Evolutionary conservation across 805 yeast genomes (phyloP).

Genomic region (Kazachstania taianensis): DNA sequence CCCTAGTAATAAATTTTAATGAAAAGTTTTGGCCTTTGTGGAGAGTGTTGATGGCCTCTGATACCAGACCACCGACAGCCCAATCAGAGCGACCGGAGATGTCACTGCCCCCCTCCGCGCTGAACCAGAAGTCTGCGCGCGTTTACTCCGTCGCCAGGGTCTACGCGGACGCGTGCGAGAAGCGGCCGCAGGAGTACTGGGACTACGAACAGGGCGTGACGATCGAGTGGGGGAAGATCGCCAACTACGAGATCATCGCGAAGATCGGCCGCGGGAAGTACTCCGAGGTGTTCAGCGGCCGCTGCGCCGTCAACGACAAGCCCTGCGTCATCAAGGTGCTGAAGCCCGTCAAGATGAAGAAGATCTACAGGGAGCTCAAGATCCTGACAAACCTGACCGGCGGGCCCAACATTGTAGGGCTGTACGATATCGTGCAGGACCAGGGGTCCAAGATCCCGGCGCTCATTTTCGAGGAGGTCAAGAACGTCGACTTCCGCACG

Average conservation of each 20-base stretch:
- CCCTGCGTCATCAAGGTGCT: slow-evolving; percentile 81
- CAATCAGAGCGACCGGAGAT: slow-evolving; percentile 6
- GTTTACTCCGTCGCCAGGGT: slow-evolving; percentile 60
- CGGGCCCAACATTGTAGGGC: slow-evolving; percentile 70
- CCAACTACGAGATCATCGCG: slow-evolving; percentile 73
- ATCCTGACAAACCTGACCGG: slow-evolving; percentile 75
- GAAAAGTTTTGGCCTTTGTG: no score
- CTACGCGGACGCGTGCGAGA: slow-evolving; percentile 67
- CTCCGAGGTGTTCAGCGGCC: slow-evolving; percentile 86
- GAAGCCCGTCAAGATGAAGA: slow-evolving; percentile 88
- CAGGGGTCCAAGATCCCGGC: slow-evolving; percentile 80
- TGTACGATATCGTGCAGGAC: slow-evolving; percentile 82
- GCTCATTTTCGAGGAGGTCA: slow-evolving; percentile 72
- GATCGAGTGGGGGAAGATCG: slow-evolving; percentile 76
- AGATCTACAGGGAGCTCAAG: slow-evolving; percentile 83
- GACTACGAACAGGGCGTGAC: slow-evolving; percentile 61
- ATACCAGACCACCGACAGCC: no score
- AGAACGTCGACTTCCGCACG: slow-evolving; percentile 78
- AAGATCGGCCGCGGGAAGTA: slow-evolving; percentile 90
- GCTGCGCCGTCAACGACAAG: slow-evolving; percentile 48
- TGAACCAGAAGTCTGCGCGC: slow-evolving; percentile 26
- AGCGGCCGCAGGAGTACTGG: slow-evolving; percentile 77
- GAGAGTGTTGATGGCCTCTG: no score
- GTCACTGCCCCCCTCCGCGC: slow-evolving; percentile 28
- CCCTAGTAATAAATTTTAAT: no score